Base-by-base conservation (phyloP, 2,329 filamentous ascomycete species). In the Fusarium torulosum region DNA sequence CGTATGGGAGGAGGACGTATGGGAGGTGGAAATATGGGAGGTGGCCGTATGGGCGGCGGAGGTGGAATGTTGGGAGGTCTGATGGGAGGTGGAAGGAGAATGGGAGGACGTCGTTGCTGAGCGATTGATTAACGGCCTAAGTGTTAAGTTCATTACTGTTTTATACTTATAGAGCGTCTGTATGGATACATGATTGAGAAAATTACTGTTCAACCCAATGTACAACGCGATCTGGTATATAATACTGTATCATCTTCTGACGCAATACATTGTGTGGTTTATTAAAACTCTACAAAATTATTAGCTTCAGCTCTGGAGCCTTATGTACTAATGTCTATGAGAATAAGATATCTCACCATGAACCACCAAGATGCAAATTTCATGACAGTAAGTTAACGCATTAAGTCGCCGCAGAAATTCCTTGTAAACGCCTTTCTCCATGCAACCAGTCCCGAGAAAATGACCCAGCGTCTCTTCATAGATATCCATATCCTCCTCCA, bases 401-500 rank as follows among this genome's bases (percentile, higher is more conserved):
- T 33, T 7, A 7, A 13, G 15, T 15, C 29, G 29, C 14, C 14
- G 29, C 29, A 33, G 9, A 37, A 10, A 7, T 8, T n/a, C 7
- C 14, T 4, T 4, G 6, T 3, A 7, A 38, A 35, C 23, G 27
- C 29, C 38, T 37, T 7, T 19, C 4, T 10, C 21, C 11, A 31
- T 17, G 41, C 41, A 10, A 4, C 5, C 3, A 20, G 19, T 25
- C 13, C 15, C 35, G 13, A 15, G 17, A 4, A 4, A n/a, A 20
- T 2, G 25, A 7, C 23, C n/a, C 3, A 27, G 7, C 2, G 3
- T 17, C 5, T 11, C 11, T 21, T 63, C 29, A 63, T 0, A 63
- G 25, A 11, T 63, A 63, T 1, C 60, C 60, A 31, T 63, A 41
- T 3, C 60, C 60, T 19, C 60, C 65, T 40, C 65, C 65, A 1